phyloP scores from a whole-genome alignment of 441 rosid genomes.

The Aquilaria agallochum region DNA sequence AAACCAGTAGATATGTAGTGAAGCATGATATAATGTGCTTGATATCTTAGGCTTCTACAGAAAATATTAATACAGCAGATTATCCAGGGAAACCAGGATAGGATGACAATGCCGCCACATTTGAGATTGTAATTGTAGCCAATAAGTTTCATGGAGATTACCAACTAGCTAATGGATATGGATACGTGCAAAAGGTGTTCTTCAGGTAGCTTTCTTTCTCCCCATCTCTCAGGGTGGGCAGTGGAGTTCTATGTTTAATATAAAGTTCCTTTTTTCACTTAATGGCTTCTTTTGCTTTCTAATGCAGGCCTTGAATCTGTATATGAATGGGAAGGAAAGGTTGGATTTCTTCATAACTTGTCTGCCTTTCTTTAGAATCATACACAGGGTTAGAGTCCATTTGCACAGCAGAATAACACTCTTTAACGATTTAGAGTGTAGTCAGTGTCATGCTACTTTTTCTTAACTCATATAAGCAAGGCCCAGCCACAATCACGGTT shows the following conservation, averaged over 20 bases:
- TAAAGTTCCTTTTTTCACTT: too few species aligned
- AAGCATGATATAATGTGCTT: slow-evolving; percentile 23
- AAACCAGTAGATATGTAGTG: too few species aligned
- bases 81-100: slow-evolving; percentile 65
- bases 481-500: too few species aligned
- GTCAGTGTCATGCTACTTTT: too few species aligned
- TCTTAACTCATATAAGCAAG: too few species aligned
- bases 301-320: slow-evolving; percentile 72
- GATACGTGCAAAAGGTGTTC: slow-evolving; percentile 59
- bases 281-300: not conserved
- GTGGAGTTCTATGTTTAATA: too few species aligned
- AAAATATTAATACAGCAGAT: slow-evolving; percentile 56
- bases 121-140: slow-evolving; percentile 49
- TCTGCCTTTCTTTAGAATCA: too few species aligned
- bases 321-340: slow-evolving; percentile 81
- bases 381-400: too few species aligned
- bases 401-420: too few species aligned
- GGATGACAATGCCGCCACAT: slow-evolving; percentile 68
- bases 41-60: slow-evolving; percentile 45
- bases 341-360: slow-evolving; percentile 15
- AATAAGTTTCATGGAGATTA: slow-evolving; percentile 76
- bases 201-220: slow-evolving; percentile 35
- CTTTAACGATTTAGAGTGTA: too few species aligned
- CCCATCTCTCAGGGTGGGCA: not conserved
- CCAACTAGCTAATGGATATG: slow-evolving; percentile 75